phyloP scores from a whole-genome alignment of 140 eudicot species.

The Stevia rebaudiana region DNA sequence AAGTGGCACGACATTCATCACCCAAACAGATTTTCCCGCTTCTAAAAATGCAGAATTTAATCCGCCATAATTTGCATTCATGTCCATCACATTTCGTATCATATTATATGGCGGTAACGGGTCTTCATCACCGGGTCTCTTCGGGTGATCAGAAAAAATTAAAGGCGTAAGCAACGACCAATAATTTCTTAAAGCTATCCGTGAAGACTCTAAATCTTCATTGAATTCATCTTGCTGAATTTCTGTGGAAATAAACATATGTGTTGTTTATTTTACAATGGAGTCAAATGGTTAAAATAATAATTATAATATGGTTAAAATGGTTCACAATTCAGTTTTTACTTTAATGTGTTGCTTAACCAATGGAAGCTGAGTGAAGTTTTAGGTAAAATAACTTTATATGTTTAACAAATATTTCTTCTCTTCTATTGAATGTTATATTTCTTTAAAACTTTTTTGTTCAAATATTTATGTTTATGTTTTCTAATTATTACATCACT shows the following conservation, averaged over 20 bases:
- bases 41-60: constrained; percentile 68
- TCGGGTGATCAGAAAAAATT: constrained; percentile 94
- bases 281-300: too few relatives aligned
- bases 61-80: constrained; percentile 88
- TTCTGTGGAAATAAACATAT: constrained; percentile 37
- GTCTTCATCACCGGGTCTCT: constrained; percentile 95
- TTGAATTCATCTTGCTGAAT: constrained; percentile 55
- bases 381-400: too few relatives aligned
- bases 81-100: constrained; percentile 89
- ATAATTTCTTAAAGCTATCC: constrained; percentile 62
- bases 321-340: too few relatives aligned
- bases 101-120: constrained; percentile 90
- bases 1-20: constrained; percentile 84
- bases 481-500: too few relatives aligned
- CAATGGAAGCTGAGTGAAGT: too few relatives aligned
- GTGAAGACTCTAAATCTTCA: constrained; percentile 62
- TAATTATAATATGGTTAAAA: too few relatives aligned
- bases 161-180: constrained; percentile 92
- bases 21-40: constrained; percentile 73
- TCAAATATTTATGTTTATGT: too few relatives aligned
- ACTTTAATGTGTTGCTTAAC: too few relatives aligned
- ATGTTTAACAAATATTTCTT: too few relatives aligned
- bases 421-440: too few relatives aligned
- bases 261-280: too few relatives aligned
- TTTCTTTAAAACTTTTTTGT: too few relatives aligned